Conservation (phyloP, 306 rosid species). For the Cyamopsis tetragonoloba region DNA sequence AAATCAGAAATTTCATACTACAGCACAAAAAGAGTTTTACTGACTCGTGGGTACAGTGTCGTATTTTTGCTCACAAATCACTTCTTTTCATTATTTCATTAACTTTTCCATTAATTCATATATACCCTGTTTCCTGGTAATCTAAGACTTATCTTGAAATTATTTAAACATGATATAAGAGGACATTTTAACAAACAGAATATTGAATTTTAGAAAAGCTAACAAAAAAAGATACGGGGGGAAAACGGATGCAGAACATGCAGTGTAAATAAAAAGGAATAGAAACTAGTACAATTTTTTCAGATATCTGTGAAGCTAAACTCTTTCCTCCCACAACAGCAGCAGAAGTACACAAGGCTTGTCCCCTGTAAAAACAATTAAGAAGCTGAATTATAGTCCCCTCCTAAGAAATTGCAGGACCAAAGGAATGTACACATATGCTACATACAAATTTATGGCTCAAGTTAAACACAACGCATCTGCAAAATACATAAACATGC, state of each 20-base stretch:
- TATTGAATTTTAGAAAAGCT: not conserved
- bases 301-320: slow-evolving; percentile 94
- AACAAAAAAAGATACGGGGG: not conserved
- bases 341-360: slow-evolving; percentile 84
- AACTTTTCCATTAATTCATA: not conserved
- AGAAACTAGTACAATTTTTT: slow-evolving; percentile 56
- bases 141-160: not conserved
- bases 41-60: not conserved
- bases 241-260: not conserved
- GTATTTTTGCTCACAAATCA: not conserved
- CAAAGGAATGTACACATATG: not conserved
- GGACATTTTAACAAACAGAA: not conserved
- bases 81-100: slow-evolving; percentile 9
- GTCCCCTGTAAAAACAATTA: slow-evolving; percentile 53
- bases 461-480: not conserved
- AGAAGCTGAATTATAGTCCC: slow-evolving; percentile 3
- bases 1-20: not conserved
- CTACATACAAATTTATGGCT: slow-evolving; percentile 3
- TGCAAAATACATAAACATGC: not conserved
- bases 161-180: slow-evolving; percentile 4
- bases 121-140: not conserved
- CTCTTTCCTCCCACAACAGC: slow-evolving; percentile 92
- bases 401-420: slow-evolving; percentile 7
- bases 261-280: not conserved
- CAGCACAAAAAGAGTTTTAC: not conserved